Conservation (phyloP, 306 rosid species). For the Citrullus amarus region DNA sequence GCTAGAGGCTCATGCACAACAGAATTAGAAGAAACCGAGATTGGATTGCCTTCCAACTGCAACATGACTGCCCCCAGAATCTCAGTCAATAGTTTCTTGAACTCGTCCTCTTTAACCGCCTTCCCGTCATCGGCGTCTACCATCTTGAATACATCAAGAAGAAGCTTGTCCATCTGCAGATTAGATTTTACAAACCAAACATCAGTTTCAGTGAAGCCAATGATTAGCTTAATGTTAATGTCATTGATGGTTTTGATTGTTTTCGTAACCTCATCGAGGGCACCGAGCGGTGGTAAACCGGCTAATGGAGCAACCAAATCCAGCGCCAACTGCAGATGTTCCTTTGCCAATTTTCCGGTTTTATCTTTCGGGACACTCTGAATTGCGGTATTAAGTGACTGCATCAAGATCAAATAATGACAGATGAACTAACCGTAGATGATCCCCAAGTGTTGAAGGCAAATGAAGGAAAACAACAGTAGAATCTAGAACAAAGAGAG, state of each 20-base stretch:
- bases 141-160: constrained; percentile 41
- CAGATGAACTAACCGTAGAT: neutral
- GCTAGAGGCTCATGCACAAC: constrained; percentile 86
- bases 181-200: neutral
- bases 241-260: neutral
- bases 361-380: constrained; percentile 57
- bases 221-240: neutral
- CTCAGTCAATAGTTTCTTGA: constrained; percentile 59
- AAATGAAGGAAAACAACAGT: no score
- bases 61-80: constrained; percentile 60
- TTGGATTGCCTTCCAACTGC: constrained; percentile 63
- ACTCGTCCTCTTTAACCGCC: constrained; percentile 66
- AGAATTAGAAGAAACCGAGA: constrained; percentile 60
- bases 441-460: no score
- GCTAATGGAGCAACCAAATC: constrained; percentile 66
- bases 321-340: constrained; percentile 43
- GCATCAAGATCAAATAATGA: constrained; percentile 15
- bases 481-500: no score
- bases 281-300: constrained; percentile 79
- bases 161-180: constrained; percentile 66
- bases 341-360: constrained; percentile 60
- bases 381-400: constrained; percentile 52
- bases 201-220: neutral
- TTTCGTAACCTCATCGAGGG: constrained; percentile 55
- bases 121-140: constrained; percentile 44